Percentiles rank a stretch among this genome's conserved stretches.
phyloP scores from a whole-genome alignment of 176 grass and related monocot species.

The Panicum miliaceum region DNA sequence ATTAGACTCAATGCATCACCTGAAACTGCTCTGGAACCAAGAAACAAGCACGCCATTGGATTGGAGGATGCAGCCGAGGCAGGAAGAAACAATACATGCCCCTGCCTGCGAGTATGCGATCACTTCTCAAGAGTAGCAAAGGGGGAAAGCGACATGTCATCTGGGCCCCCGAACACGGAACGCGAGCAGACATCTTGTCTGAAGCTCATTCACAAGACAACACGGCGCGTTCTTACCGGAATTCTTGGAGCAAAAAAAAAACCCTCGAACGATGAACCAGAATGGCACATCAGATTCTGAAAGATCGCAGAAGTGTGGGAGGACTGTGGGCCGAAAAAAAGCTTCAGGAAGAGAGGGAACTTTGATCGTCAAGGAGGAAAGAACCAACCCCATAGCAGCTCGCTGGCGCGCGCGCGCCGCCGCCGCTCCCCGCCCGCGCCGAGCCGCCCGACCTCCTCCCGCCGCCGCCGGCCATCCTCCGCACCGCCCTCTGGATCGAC shows the following conservation, averaged over 20 bases:
- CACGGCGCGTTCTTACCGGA: not conserved
- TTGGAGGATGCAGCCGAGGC: slow-evolving; percentile 2
- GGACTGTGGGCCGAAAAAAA: not conserved
- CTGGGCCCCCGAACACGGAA: slow-evolving; percentile 41
- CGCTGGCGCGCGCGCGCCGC: slow-evolving; percentile 29
- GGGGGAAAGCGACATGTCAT: slow-evolving; percentile 47
- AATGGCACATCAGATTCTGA: not conserved
- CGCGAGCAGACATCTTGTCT: slow-evolving; percentile 38
- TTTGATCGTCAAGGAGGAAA: not conserved
- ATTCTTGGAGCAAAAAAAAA: not conserved
- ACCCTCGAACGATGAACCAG: not conserved
- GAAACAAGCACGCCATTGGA: slow-evolving; percentile 21
- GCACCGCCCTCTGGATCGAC: slow-evolving; percentile 76
- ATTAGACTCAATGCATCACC: slow-evolving; percentile 25
- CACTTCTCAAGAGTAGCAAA: not conserved
- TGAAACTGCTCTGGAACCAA: slow-evolving; percentile 10
- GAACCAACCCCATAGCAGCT: slow-evolving; percentile 66
- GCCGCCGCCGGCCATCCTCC: slow-evolving; percentile 49
- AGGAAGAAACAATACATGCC: not conserved
- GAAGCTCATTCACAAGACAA: slow-evolving; percentile 24
- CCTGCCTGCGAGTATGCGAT: not conserved
- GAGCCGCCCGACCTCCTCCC: slow-evolving; percentile 30
- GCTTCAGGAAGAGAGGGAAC: not conserved
- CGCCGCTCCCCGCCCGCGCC: slow-evolving; percentile 13
- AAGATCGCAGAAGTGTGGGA: not conserved